These are phyloP conservation scores for Taxillus chinensis DNA, from an alignment of 164 flowering plant genomes.

Conservation along the genomic window DNA sequence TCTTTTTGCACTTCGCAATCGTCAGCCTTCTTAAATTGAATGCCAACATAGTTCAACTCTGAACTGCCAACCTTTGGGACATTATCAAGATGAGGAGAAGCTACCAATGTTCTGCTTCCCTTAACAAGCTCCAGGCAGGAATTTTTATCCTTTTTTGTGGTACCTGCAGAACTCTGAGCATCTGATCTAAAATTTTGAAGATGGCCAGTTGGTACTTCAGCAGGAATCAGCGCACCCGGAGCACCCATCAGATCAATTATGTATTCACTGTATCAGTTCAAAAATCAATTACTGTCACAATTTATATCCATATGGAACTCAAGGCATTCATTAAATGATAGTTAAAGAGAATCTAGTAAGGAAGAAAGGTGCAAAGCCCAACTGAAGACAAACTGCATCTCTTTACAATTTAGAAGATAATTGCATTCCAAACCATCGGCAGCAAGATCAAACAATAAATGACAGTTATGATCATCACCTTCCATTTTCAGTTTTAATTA, in stretches of 20 bases:
- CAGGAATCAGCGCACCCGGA: constrained; percentile 90
- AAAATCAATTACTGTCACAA: constrained; percentile 10
- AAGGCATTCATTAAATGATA: no score
- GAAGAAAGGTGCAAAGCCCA: not conserved
- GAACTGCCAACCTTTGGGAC: constrained; percentile 15
- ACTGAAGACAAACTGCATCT: no score
- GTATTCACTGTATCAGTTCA: constrained; percentile 68
- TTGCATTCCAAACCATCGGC: no score
- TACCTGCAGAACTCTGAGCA: constrained; percentile 23
- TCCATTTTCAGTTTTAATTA: constrained; percentile 63
- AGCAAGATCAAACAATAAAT: no score
- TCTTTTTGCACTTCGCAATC: constrained; percentile 17
- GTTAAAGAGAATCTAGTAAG: not conserved
- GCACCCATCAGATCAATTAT: constrained; percentile 97
- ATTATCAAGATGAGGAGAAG: constrained; percentile 13
- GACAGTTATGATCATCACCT: constrained; percentile 33
- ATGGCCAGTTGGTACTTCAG: constrained; percentile 65
- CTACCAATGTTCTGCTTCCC: constrained; percentile 11
- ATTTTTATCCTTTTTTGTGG: constrained; percentile 17
- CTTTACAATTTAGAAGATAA: no score
- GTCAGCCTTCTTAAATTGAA: constrained; percentile 10
- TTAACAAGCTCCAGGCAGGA: constrained; percentile 22
- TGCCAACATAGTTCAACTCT: constrained; percentile 10
- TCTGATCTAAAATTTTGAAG: constrained; percentile 37
- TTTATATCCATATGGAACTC: not conserved